Base-by-base conservation (phyloP, 768 basidiomycete genomes). In the Pulveroboletus sp. region DNA sequence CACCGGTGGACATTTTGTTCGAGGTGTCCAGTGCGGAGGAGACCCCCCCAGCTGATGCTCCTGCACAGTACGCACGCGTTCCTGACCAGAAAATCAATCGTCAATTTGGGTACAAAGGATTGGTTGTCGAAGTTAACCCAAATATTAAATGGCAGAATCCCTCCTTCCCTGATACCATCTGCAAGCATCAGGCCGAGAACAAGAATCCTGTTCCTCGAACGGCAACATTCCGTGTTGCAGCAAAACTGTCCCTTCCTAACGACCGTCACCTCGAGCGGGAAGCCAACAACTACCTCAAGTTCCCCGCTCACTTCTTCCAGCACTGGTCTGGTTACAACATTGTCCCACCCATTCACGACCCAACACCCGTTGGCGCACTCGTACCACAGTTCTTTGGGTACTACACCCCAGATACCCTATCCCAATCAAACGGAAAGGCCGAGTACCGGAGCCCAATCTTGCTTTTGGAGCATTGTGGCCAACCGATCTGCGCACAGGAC, bases 311-410 rank as follows among this genome's bases (percentile, higher is more conserved):
- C 45, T 61, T 66, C 32, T 63, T 63, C 35, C 52, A 65, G 37
- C 56, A 63, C 42, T 65, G 63, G 61, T 49, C 35, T 5, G 59
- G 57, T 11, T 63, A 59, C 46, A 65, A 66, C 31, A 23, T 58
- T 25, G 17, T 60, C 21, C 49, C 52, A 2, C 63, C 64, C 19
- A 32, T 79, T 9, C 63, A 68, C 24, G 65, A 74, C 49, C 81
- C 80, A 0, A 70, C 74, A 0, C 77, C 79, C 1, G 64, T 77
- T 5, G 71, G 72, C 8, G 72, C 84, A 0, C 49, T 84, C 40
- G 75, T 79, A 5, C 83, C 84, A 2, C 80, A 82, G 59, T 85
- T 76, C 64, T 85, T 79, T 57, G 82, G 84, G 2, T 81, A 78
- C 63, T 85, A 83, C 57, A 50, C 23, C 1, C 21, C 59, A 20